Evolutionary conservation across 1,139 yeast genomes (phyloP).

Genomic region (Meyerozyma athensensis): DNA sequence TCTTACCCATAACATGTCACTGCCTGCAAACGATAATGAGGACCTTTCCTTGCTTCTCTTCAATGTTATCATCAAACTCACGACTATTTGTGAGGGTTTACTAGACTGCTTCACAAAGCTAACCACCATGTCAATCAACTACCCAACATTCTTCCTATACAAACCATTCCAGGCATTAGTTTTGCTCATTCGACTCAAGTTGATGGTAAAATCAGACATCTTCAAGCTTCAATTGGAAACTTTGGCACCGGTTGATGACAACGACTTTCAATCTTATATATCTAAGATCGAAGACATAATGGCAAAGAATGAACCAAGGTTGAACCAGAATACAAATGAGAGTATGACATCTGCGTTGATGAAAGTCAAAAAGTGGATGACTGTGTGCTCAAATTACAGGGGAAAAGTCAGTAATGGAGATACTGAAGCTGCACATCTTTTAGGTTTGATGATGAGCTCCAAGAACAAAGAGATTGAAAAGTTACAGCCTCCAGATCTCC

Average conservation of each 20-base stretch:
- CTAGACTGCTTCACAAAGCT: constrained; percentile 41
- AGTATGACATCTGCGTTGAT: constrained; percentile 41
- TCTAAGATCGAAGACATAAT: constrained; percentile 24
- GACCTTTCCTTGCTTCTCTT: constrained; percentile 17
- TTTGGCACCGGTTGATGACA: constrained; percentile 11
- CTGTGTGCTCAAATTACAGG: constrained; percentile 28
- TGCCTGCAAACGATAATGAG: not conserved
- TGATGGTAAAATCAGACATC: constrained; percentile 37
- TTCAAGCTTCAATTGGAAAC: constrained; percentile 9
- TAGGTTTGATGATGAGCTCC: constrained; percentile 40
- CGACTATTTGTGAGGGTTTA: constrained; percentile 39
- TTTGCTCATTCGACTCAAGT: constrained; percentile 39
- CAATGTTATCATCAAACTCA: constrained; percentile 35
- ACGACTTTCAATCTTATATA: constrained; percentile 16
- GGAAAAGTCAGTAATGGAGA: constrained; percentile 4
- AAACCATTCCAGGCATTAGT: constrained; percentile 54
- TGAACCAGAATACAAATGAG: constrained; percentile 33
- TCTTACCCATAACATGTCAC: constrained; percentile 9
- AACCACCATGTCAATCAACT: constrained; percentile 33
- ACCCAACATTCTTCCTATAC: constrained; percentile 53
- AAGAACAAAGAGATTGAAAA: constrained; percentile 45
- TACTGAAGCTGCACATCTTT: constrained; percentile 20
- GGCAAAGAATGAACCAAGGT: constrained; percentile 19
- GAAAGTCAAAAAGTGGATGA: constrained; percentile 47
- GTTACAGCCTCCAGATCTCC: constrained; percentile 29